These are phyloP conservation scores for Xylaria sp. DNA, from an alignment of 2,329 filamentous ascomycete species.

Conservation along the genomic window DNA sequence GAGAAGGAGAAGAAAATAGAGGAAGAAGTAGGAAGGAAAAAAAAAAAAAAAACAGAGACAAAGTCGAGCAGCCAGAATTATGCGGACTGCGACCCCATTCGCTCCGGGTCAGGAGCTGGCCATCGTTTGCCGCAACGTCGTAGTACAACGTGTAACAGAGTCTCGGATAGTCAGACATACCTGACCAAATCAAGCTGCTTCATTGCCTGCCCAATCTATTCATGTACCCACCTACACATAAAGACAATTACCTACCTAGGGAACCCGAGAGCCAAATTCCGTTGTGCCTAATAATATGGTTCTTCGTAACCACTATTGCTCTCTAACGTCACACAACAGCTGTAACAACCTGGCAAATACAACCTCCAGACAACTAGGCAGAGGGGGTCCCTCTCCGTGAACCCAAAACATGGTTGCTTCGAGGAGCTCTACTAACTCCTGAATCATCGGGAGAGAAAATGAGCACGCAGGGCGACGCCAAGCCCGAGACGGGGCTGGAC, in stretches of 20 bases:
- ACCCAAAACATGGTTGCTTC: not conserved
- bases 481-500: not conserved
- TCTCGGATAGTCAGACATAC: not conserved
- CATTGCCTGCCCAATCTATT: too few species aligned
- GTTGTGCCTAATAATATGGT: not conserved
- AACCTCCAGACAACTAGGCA: not conserved
- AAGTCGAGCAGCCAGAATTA: too few species aligned
- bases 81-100: too few species aligned
- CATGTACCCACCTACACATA: too few species aligned
- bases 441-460: not conserved
- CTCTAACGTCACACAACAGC: not conserved
- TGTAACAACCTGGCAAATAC: not conserved
- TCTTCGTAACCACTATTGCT: too few species aligned
- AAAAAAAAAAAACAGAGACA: too few species aligned
- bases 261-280: not conserved
- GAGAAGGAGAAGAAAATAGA: too few species aligned
- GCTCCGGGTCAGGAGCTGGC: not conserved
- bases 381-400: not conserved
- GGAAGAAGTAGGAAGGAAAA: too few species aligned
- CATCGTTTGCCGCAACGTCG: not conserved
- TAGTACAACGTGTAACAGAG: constrained; percentile 1
- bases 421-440: not conserved
- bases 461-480: not conserved
- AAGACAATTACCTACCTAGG: too few species aligned
- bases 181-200: not conserved